These are phyloP conservation scores for Galerina marginata DNA, from an alignment of 768 basidiomycete species.

Conservation along the genomic window DNA sequence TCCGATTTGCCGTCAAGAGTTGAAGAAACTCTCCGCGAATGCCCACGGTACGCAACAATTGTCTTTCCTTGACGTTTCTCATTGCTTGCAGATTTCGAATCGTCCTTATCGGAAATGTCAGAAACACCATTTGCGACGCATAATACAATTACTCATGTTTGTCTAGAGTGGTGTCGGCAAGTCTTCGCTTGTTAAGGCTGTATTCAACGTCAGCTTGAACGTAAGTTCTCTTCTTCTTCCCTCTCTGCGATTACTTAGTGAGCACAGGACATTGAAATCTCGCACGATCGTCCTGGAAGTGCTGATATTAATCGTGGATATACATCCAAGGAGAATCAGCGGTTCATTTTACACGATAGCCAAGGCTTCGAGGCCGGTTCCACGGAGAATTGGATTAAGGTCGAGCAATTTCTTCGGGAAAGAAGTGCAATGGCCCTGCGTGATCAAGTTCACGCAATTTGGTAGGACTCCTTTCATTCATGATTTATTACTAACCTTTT, in stretches of 20 bases:
- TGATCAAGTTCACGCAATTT: background rate
- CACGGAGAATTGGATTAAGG: background rate
- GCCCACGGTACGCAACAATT: background rate
- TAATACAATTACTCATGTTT: background rate
- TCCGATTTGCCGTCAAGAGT: background rate
- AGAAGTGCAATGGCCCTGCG: no score
- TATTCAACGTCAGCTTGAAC: background rate
- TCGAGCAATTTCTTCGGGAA: background rate
- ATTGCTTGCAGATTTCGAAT: background rate
- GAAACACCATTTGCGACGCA: background rate
- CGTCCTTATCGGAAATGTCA: background rate
- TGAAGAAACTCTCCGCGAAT: background rate
- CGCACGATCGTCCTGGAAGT: background rate
- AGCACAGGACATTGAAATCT: background rate
- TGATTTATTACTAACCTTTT: background rate
- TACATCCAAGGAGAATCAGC: slow-evolving; percentile 23
- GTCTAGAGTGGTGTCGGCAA: background rate
- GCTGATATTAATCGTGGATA: slow-evolving; percentile 26
- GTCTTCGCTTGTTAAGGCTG: background rate
- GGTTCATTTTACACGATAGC: slow-evolving; percentile 34
- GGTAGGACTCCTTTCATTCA: background rate
- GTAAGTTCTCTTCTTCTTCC: background rate
- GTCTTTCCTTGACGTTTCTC: background rate
- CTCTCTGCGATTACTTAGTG: no score
- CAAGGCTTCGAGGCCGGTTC: slow-evolving; percentile 35